A percentile compares a stretch with the other conserved stretches of the same genome.
These are phyloP conservation scores for Talaromyces adpressus DNA, from an alignment of 495 filamentous ascomycete species.

Conservation along the genomic window DNA sequence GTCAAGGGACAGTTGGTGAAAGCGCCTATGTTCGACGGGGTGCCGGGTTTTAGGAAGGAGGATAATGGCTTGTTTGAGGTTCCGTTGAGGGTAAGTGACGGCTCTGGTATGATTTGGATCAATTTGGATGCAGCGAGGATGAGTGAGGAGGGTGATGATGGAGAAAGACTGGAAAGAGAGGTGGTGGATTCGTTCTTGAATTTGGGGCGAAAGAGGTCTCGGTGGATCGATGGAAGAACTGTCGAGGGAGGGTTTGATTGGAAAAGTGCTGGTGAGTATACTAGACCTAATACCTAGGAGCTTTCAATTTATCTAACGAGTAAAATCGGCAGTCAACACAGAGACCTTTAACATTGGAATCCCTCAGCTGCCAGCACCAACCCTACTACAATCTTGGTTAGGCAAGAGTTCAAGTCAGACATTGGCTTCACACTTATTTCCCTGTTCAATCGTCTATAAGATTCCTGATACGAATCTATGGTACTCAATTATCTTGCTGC, in stretches of 20 bases:
- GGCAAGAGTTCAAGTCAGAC: not conserved
- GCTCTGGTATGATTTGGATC: conserved; percentile 31
- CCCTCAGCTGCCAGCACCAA: not conserved
- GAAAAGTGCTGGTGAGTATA: conserved; percentile 28
- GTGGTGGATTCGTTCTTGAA: conserved; percentile 9
- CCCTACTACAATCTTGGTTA: not conserved
- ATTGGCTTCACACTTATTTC: conserved; percentile 10
- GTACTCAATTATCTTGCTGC: conserved; percentile 14
- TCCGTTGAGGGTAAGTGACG: conserved; percentile 19
- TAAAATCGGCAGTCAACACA: not conserved
- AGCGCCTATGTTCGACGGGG: conserved; percentile 49
- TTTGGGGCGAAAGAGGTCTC: conserved; percentile 8
- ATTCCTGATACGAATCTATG: conserved; percentile 12
- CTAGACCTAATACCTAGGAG: not conserved
- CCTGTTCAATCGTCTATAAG: conserved; percentile 12
- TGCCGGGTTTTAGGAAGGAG: conserved; percentile 48
- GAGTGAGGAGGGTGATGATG: not conserved
- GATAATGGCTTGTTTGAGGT: conserved; percentile 46
- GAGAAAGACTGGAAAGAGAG: conserved; percentile 11
- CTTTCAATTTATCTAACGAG: not conserved
- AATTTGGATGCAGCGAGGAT: conserved; percentile 30
- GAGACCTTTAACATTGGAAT: not conserved
- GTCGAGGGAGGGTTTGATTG: conserved; percentile 38
- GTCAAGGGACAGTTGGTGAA: conserved; percentile 48
- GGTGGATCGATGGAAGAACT: conserved; percentile 29